Percentiles rank a stretch among this genome's conserved stretches.
phyloP scores from a whole-genome alignment of 768 basidiomycete species.

The Agrocybe pediades region DNA sequence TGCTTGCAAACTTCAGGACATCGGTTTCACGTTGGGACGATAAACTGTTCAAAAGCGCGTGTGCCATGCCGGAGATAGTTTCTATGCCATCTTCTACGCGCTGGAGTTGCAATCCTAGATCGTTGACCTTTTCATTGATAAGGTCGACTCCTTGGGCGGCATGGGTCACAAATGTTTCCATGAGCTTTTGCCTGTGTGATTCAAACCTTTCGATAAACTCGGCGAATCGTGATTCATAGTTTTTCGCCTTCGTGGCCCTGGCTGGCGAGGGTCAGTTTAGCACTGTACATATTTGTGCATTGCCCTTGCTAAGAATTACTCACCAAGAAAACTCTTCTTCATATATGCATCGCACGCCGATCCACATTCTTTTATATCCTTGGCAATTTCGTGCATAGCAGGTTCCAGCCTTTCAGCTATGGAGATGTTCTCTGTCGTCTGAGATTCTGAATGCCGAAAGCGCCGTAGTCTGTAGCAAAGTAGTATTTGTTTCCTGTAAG shows the following conservation, averaged over 20 bases:
- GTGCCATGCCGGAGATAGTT: too few relatives aligned
- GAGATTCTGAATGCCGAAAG: background rate
- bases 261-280: background rate
- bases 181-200: background rate
- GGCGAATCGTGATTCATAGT: background rate
- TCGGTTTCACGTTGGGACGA: background rate
- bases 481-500: background rate
- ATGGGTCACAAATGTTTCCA: background rate
- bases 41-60: background rate
- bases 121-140: background rate
- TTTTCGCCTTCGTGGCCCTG: background rate
- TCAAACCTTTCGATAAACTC: background rate
- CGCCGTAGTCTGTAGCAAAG: background rate
- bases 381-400: background rate
- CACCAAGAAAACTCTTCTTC: background rate
- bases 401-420: background rate
- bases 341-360: background rate
- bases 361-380: background rate
- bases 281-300: background rate
- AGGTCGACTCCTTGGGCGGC: background rate
- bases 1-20: background rate
- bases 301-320: background rate
- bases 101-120: background rate
- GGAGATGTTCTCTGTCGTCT: background rate
- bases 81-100: background rate